A percentile compares a stretch with the other conserved stretches of the same genome.
phyloP scores from a whole-genome alignment of 176 grass and related monocot genomes.

The Paspalum notatum region DNA sequence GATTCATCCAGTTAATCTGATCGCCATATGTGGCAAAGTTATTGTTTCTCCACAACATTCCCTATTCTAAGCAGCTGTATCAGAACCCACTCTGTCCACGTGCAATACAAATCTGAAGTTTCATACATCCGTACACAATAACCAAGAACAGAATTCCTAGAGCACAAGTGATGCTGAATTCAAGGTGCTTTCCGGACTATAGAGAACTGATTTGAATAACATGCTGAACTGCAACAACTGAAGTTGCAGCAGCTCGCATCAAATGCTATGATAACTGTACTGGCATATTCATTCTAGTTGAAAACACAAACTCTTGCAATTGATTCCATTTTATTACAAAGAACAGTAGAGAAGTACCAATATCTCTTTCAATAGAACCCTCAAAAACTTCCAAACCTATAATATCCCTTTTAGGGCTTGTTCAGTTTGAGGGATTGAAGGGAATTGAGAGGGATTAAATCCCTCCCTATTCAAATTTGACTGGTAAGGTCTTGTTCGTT shows the following conservation, averaged over 20 bases:
- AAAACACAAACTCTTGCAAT: background rate
- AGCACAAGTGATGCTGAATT: background rate
- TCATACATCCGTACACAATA: background rate
- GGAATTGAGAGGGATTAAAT: no score
- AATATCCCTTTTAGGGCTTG: no score
- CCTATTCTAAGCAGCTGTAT: background rate
- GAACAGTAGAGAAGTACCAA: background rate
- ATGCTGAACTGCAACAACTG: background rate
- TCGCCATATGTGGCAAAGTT: background rate
- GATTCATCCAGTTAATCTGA: background rate
- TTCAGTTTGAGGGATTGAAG: no score
- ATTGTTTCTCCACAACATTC: background rate
- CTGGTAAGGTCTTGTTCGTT: no score
- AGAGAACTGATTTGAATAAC: slow-evolving; percentile 12
- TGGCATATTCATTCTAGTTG: background rate
- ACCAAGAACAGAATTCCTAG: background rate
- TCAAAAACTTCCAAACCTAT: background rate
- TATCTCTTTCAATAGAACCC: background rate
- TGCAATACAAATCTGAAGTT: background rate
- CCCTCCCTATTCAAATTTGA: no score
- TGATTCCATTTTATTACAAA: background rate
- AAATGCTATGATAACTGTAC: background rate
- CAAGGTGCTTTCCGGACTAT: background rate
- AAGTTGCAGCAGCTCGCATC: background rate
- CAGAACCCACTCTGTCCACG: background rate